Conservation (phyloP, 116 monocot genomes). For the Iris pallida region DNA sequence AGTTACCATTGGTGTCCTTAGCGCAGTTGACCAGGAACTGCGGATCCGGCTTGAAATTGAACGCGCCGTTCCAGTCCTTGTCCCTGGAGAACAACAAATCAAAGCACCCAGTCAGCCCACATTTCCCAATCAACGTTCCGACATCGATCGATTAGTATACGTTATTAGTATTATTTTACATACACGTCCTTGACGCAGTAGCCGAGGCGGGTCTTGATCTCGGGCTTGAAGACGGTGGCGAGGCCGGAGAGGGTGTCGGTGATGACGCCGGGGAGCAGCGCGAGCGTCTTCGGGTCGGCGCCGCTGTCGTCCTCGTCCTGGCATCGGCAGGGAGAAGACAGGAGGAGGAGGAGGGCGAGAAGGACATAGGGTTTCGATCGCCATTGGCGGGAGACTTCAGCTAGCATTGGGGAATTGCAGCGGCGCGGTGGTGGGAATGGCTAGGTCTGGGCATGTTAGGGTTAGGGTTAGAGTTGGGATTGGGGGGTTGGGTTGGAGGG, state of each 20-base stretch:
- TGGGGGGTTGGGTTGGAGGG: too few species aligned
- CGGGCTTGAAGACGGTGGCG: conserved; percentile 30
- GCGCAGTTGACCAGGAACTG: conserved; percentile 57
- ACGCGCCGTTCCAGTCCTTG: conserved; percentile 74
- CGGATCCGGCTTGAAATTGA: conserved; percentile 73
- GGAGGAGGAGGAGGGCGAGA: neutral
- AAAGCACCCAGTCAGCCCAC: neutral
- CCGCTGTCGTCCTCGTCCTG: conserved; percentile 19
- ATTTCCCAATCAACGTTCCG: neutral
- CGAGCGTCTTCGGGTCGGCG: neutral
- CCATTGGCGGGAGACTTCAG: neutral
- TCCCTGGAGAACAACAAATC: conserved; percentile 29
- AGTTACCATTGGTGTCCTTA: conserved; percentile 33
- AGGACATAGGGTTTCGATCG: neutral
- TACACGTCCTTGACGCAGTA: conserved; percentile 47
- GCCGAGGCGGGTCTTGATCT: conserved; percentile 37
- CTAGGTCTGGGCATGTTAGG: too few species aligned
- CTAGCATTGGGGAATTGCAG: too few species aligned
- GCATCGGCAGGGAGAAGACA: conserved; percentile 13
- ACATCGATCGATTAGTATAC: too few species aligned
- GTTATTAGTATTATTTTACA: neutral
- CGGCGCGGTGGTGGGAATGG: too few species aligned
- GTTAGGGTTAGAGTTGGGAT: too few species aligned
- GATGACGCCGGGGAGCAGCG: neutral
- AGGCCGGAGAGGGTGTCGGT: conserved; percentile 20